Evolutionary conservation across 208 protist species (phyloP), one percentile per base, ranked within the genome.

Genomic region (Acanthamoeba quina): DNA sequence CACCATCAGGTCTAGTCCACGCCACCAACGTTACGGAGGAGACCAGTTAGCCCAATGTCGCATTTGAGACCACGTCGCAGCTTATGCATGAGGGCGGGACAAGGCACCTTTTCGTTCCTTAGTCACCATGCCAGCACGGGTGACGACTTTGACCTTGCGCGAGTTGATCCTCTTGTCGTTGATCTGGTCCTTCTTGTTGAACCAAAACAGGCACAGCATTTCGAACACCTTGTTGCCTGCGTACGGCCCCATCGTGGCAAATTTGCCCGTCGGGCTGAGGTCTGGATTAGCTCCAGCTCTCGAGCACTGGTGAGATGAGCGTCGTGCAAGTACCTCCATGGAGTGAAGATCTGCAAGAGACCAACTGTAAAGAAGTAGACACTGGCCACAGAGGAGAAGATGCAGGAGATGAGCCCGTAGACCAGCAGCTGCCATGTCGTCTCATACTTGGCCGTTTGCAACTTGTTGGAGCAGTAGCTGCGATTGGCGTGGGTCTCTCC

Each of bases 281-380:
- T 15, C 54, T 70, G 29, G 31, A 82, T 44, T 5, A 44, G 37
- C 26, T 24, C 5, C 0, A 44, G 37, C 26, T 24, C 5, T 24
- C 24, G 4, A 24, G 2, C 19, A 78, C 4, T 10, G 6, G 17
- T 44, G 17, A 78, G 37, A 13, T 44, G 34, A 13, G 21, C 37
- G 29, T n/a, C 13, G 68, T 6, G 21, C 0, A 64, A 21, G 54
- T 92, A 92, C 86, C 86, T 93, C 90, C 90, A 93, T 29, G 90
- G 90, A 4, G 90, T 93, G 26, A 93, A 93, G 24, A 93, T 93
- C 54, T 93, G 90, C n/a, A 93, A 68, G 9, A 93, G 49, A 19
- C 90, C 90, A 49, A 93, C 90, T 17, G 90, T 93, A 52, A 93
- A 93, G 90, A 93, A 93, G 90, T 93, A 93, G 68, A 93, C 90